Conservation (phyloP, 2,329 filamentous ascomycete genomes). For the Monascus ruber region DNA sequence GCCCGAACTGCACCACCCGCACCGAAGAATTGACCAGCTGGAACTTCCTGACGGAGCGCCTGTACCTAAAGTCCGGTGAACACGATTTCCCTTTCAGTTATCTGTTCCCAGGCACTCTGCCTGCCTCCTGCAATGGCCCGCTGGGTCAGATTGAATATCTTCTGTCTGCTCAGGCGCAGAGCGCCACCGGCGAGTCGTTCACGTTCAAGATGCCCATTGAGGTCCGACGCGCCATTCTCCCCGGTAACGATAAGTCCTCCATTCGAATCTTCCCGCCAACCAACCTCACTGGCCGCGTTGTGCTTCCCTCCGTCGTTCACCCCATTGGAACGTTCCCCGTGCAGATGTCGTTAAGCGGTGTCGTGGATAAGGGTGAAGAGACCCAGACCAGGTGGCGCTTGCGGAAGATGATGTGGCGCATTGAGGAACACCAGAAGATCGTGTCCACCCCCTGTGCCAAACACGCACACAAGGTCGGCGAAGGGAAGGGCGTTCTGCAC, state of each 20-base stretch:
- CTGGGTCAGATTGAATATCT: constrained; percentile 68
- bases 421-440: constrained; percentile 76
- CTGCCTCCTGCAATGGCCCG: constrained; percentile 65
- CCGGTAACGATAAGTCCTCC: constrained; percentile 73
- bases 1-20: constrained; percentile 61
- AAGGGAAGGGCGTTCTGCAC: constrained; percentile 60
- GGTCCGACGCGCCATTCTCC: constrained; percentile 68
- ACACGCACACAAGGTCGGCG: constrained; percentile 56
- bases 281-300: constrained; percentile 76
- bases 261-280: constrained; percentile 94
- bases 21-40: constrained; percentile 66
- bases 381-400: constrained; percentile 76
- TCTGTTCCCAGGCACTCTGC: constrained; percentile 73
- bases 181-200: constrained; percentile 50
- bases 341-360: constrained; percentile 71
- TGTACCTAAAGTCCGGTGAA: constrained; percentile 38
- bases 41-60: constrained; percentile 55
- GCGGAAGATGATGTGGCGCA: constrained; percentile 82
- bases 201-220: constrained; percentile 57
- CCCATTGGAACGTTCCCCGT: constrained; percentile 74
- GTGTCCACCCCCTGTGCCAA: constrained; percentile 68
- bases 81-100: constrained; percentile 85
- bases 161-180: constrained; percentile 56
- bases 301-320: constrained; percentile 72
- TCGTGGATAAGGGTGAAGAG: constrained; percentile 59